These are phyloP conservation scores for Chondrostereum purpureum DNA, from an alignment of 1,284 basidiomycete species.

Conservation along the genomic window DNA sequence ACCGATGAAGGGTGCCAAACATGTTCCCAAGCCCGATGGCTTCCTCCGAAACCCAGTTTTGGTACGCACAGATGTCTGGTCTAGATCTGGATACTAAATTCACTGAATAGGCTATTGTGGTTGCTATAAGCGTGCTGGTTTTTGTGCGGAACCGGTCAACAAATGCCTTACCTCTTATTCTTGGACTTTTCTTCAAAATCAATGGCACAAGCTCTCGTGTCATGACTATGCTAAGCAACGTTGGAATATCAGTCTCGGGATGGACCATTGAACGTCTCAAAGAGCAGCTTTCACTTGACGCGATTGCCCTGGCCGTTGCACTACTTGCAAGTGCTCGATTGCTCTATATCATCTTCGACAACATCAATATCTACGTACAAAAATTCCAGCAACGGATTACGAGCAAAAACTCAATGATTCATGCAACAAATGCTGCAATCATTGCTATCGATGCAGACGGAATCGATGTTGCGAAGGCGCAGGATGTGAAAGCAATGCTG, in stretches of 20 bases:
- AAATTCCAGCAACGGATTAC: conserved; percentile 20
- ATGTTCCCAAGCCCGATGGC: no score
- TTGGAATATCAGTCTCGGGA: conserved; percentile 18
- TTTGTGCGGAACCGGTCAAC: conserved; percentile 22
- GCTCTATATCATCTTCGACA: conserved; percentile 22
- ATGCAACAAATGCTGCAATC: conserved; percentile 16
- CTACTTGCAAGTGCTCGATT: conserved; percentile 15
- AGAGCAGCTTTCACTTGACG: conserved; percentile 18
- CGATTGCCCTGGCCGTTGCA: conserved; percentile 14
- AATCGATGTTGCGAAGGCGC: background rate
- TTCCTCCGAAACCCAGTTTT: no score
- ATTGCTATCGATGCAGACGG: conserved; percentile 10
- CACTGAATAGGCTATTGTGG: conserved; percentile 18
- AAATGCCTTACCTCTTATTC: conserved; percentile 20
- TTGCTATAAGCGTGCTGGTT: conserved; percentile 18
- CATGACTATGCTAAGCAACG: conserved; percentile 20
- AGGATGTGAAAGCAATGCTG: conserved; percentile 13
- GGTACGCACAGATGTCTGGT: no score
- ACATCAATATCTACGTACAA: conserved; percentile 24
- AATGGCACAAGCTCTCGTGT: conserved; percentile 20
- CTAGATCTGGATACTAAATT: no score
- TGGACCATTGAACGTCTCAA: conserved; percentile 20
- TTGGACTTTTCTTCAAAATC: conserved; percentile 24
- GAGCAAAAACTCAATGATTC: conserved; percentile 17
- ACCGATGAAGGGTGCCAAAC: no score